Evolutionary conservation across 1,284 basidiomycete species (phyloP), one percentile per base, ranked within the genome.

Genomic region (Leccinum fallax): DNA sequence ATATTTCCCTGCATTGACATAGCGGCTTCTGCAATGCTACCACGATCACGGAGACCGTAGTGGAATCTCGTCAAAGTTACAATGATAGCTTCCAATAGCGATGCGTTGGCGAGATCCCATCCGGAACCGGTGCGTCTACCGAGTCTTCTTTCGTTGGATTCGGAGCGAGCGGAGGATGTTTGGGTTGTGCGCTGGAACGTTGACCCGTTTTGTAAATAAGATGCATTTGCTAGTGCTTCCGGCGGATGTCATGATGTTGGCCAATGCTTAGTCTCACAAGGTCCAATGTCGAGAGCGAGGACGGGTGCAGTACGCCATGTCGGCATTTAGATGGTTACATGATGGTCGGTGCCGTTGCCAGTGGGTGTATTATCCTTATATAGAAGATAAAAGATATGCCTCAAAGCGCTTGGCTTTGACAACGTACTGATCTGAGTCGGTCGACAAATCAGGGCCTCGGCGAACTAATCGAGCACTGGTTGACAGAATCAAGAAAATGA

Each of bases 101-200:
- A 26, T 53, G 10, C 13, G 3, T 34, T 26, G 19, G 6, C 51
- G n/a, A 9, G 2, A 30, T 53, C n/a, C 28, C 16, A 19, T 13
- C 28, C 51, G 13, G 28, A 10, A 32, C 28, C n/a, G 19, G 46
- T 24, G 46, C 21, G 21, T 24, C 46, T 15, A 15, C 46, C 46
- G 5, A n/a, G 52, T 28, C 9, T 51, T n/a, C 26, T 11, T 28
- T 26, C 9, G 11, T 32, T 28, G 28, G 21, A 4, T 32, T 53
- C 19, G 49, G 16, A 53, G 52, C 16, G 96, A 79, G 98, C 97
- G 63, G 81, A 0, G 97, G 97, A 74, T 43, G n/a, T 43, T 43
- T 97, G 98, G 98, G 81, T 69, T 95, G 87, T 26, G 85, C 84
- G 63, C 95, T 91, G n/a, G 80, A 86, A 70, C 86, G 86, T 16